Evolutionary conservation across 129 eudicot genomes (phyloP), one percentile per base, ranked within the genome.

Genomic region (Helichrysum umbraculigerum): DNA sequence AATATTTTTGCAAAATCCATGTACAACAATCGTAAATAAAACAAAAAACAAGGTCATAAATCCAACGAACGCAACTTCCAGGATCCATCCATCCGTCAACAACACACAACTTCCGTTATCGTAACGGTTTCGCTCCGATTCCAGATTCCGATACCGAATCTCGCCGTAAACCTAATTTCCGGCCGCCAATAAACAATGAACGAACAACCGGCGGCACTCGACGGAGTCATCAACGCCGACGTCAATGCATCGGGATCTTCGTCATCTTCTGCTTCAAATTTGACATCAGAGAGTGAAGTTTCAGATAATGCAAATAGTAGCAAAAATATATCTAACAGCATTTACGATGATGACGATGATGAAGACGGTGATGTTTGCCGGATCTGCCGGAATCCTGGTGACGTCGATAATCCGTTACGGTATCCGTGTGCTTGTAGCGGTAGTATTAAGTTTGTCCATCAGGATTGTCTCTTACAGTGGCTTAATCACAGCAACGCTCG

Each of bases 381-480:
- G 94, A 92, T 92, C 87, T 92, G 98, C 73, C 76, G 98, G 77
- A 92, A 92, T 74, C 88, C 91, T 9, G 98, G 96, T 15, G 98
- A 89, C 19, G 83, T 79, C n/a, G 96, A 90, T 60, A 90, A 92
- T 86, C 98, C 98, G 57, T 78, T 92, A 17, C 85, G 95, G 75
- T 92, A 92, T 76, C 98, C 98, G 0, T 92, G 98, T 73, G 98
- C 98, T 63, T 92, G 98, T 73, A 92, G 98, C 82, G 98, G 98
- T 12, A 92, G 98, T 76, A 92, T 92, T 73, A 92, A 90, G 90
- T 92, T 88, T 80, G 98, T 92, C 81, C 98, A 92, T 58, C 98
- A 92, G 67, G 98, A 90, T 77, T 92, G 98, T 69, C 92, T 92
- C 61, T 86, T 92, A 51, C 98, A 92, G 90, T 92, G 98, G 98